A percentile compares a stretch with the other conserved stretches of the same genome.
Evolutionary conservation across 352 stramenopile species (phyloP).

Genomic region (Globisporangium paddicum): DNA sequence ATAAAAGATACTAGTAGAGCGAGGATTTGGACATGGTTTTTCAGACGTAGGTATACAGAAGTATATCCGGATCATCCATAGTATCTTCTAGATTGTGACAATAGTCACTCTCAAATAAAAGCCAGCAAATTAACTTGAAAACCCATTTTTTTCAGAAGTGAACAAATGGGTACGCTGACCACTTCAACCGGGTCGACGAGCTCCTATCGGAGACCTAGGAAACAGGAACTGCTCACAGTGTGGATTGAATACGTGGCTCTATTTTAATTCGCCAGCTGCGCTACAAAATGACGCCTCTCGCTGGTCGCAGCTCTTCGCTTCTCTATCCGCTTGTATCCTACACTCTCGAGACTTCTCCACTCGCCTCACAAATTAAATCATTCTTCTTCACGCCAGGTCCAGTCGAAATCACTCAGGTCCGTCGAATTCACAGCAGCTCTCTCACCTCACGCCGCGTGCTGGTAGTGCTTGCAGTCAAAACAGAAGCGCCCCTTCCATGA

Average conservation of each 20-base stretch:
- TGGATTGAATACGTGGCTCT: not conserved
- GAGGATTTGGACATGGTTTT: too few species aligned
- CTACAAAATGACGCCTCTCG: not conserved
- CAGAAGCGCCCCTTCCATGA: constrained; percentile 71
- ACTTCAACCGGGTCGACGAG: constrained; percentile 20
- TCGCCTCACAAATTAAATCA: constrained; percentile 2
- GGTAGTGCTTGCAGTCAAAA: constrained; percentile 77
- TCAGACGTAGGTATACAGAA: too few species aligned
- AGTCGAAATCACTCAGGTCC: not conserved
- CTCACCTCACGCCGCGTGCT: constrained; percentile 42
- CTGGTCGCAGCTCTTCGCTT: not conserved
- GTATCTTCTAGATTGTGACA: too few species aligned
- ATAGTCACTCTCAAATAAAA: too few species aligned
- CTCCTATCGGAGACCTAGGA: not conserved
- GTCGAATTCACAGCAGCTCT: not conserved
- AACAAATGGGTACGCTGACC: constrained; percentile 7
- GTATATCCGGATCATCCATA: too few species aligned
- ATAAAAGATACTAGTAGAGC: too few species aligned
- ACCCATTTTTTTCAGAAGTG: too few species aligned
- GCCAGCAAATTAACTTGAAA: too few species aligned
- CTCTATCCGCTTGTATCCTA: not conserved
- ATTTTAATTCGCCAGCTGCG: not conserved
- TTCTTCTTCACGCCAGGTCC: not conserved
- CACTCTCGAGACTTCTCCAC: not conserved
- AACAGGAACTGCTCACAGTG: not conserved